Evolutionary conservation across 306 rosid species (phyloP), one percentile per base, ranked within the genome.

Genomic region (Glycyrrhiza uralensis): DNA sequence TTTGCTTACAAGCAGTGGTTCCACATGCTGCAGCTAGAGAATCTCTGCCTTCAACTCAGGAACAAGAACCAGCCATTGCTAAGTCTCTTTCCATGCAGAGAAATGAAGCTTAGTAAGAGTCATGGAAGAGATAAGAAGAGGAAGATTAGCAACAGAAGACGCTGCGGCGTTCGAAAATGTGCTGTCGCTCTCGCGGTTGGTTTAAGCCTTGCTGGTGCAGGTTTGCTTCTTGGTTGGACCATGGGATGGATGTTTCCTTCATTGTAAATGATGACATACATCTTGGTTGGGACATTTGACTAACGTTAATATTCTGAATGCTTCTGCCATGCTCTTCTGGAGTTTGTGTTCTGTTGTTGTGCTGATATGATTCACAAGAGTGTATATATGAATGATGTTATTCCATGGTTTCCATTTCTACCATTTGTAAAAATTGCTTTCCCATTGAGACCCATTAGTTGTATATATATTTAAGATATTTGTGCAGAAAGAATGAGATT

Each of bases 181-280:
- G 79, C 63, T 14, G 75, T 90, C 59, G 96, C 90, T 30, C 79
- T 92, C 39, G 90, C 88, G 0, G 54, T 88, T 24, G 92, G 98
- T 46, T 52, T 92, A 74, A 92, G 98, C 57, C 95, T 92, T 38
- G 92, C 86, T 14, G 76, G 96, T 63, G 96, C 98, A 11, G 88
- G 96, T 71, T 83, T 92, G 85, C 87, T 92, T 78, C 95, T 92
- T 56, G 98, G 98, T 56, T 92, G 92, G 98, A 92, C 95, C 15
- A 85, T 84, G 87, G 96, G 98, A 32, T 92, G 92, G 89, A 80
- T 90, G 92, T 82, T 90, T 81, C 96, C 95, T 24, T 23, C 79
- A 11, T 36, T 64, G 62, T 89, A 72, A 69, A 36, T 44, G 33
- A 58, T 20, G 44, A 7, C 58, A 41, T 63, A 7, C 58, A 41